These are phyloP conservation scores for Papiliotrema fonsecae DNA, from an alignment of 1,284 basidiomycete genomes.

Conservation along the genomic window DNA sequence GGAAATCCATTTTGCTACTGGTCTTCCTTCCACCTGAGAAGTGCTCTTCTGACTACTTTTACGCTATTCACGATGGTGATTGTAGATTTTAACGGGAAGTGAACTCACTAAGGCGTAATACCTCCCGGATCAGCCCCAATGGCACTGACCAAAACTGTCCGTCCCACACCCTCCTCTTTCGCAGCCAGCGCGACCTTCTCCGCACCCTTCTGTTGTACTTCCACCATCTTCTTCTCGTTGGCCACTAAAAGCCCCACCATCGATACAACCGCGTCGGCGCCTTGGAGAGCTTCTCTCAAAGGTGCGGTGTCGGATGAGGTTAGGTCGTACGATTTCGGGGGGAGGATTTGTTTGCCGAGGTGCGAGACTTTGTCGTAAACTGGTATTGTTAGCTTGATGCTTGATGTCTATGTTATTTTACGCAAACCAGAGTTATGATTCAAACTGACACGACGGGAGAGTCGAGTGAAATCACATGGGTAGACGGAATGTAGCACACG, in stretches of 20 bases:
- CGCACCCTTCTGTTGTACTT: conserved; percentile 60
- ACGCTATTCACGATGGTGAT: too few relatives aligned
- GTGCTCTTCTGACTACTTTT: too few relatives aligned
- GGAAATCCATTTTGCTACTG: conserved; percentile 50
- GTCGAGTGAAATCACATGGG: too few relatives aligned
- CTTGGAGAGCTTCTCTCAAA: conserved; percentile 53
- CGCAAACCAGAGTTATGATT: too few relatives aligned
- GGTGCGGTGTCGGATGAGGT: conserved; percentile 50
- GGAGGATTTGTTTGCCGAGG: conserved; percentile 45
- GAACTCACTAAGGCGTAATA: conserved; percentile 39
- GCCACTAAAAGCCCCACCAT: conserved; percentile 63
- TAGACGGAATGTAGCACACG: too few relatives aligned
- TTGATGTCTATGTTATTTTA: too few relatives aligned
- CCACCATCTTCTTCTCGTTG: conserved; percentile 55
- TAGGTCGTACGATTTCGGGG: conserved; percentile 55
- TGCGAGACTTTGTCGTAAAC: conserved; percentile 33
- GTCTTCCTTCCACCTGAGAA: too few relatives aligned
- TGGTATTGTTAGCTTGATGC: conserved; percentile 9
- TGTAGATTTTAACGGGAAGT: not conserved
- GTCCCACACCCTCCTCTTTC: conserved; percentile 27
- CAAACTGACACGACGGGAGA: too few relatives aligned
- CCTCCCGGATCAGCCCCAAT: conserved; percentile 37
- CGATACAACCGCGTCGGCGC: conserved; percentile 58
- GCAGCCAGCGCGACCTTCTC: conserved; percentile 53
- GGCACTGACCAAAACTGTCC: conserved; percentile 39